Conservation (phyloP, 345 rosid genomes). For the Eucalyptus leucophloia region DNA sequence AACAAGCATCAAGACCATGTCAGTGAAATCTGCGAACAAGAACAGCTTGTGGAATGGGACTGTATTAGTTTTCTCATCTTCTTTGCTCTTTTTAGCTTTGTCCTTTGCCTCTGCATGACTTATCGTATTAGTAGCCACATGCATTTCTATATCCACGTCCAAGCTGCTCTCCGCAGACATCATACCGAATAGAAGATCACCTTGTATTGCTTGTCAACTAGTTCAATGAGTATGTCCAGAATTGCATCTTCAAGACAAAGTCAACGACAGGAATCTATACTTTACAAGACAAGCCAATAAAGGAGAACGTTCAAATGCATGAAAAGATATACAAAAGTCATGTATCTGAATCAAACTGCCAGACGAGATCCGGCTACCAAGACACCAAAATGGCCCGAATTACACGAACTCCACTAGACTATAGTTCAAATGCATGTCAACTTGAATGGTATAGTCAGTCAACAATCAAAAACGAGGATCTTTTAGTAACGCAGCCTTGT, state of each 20-base stretch:
- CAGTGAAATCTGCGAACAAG: slow-evolving; percentile 56
- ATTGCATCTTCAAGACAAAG: neutral
- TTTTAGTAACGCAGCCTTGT: neutral
- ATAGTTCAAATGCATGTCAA: neutral
- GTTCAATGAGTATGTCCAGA: neutral
- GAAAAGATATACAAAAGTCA: neutral
- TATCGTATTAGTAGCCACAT: neutral
- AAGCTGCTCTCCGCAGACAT: neutral
- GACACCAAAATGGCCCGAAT: neutral
- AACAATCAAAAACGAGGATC: neutral
- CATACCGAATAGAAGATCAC: neutral
- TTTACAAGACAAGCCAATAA: neutral
- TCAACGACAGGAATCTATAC: neutral
- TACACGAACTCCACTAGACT: neutral
- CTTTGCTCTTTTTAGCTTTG: slow-evolving; percentile 14
- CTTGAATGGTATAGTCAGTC: neutral
- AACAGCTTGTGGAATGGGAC: slow-evolving; percentile 71
- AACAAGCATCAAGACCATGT: slow-evolving; percentile 44
- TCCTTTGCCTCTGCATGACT: neutral
- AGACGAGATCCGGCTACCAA: neutral
- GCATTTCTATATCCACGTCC: neutral
- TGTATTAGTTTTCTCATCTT: slow-evolving; percentile 30
- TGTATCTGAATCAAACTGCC: neutral
- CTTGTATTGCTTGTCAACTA: neutral
- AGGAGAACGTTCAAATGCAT: neutral